These are phyloP conservation scores for Hevea brasiliensis DNA, from an alignment of 345 rosid species.

Conservation along the genomic window DNA sequence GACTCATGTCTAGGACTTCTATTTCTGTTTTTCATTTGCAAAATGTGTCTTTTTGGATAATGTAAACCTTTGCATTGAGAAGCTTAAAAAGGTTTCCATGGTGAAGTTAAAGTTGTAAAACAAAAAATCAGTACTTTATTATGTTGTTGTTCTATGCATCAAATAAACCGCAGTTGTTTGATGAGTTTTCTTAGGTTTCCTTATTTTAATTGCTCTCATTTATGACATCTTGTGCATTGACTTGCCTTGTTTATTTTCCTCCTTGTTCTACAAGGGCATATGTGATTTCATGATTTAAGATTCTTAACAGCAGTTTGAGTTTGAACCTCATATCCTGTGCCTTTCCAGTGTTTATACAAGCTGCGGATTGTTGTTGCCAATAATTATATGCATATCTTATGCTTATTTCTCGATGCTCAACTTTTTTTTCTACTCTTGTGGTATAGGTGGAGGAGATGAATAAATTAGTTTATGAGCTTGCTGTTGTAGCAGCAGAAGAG, in stretches of 20 bases:
- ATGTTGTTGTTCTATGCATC: not conserved
- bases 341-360: not conserved
- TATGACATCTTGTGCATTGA: not conserved
- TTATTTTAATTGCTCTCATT: not conserved
- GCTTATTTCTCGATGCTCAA: constrained; percentile 8
- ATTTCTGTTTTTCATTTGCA: not conserved
- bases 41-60: not conserved
- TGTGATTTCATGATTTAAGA: not conserved
- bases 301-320: not conserved
- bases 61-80: not conserved
- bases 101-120: not conserved
- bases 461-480: constrained; percentile 62
- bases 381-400: constrained; percentile 16
- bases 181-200: too few relatives aligned
- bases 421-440: not conserved
- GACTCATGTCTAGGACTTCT: not conserved
- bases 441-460: constrained; percentile 60
- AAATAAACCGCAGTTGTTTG: not conserved
- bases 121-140: not conserved
- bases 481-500: constrained; percentile 51
- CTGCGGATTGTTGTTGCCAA: not conserved
- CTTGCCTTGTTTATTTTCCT: not conserved
- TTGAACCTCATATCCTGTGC: not conserved
- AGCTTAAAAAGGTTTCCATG: not conserved
- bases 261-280: not conserved